phyloP scores from a whole-genome alignment of 495 filamentous ascomycete species.

The Pyrenula massariospora region DNA sequence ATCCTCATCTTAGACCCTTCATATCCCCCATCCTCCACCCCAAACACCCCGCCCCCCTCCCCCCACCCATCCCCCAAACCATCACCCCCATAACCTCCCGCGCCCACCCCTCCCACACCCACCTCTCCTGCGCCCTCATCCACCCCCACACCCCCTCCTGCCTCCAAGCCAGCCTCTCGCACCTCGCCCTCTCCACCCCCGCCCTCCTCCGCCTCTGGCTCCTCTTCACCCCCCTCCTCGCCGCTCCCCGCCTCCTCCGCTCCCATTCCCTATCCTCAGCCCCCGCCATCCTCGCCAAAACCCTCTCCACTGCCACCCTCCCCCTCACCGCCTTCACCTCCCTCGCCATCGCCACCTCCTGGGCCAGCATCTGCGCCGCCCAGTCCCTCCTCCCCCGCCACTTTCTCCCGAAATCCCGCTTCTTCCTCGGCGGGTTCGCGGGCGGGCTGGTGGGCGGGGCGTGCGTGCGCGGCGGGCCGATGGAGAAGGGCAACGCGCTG shows the following conservation, averaged over 20 bases:
- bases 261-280: constrained; percentile 56
- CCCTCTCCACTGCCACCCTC: constrained; percentile 37
- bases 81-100: constrained; percentile 70
- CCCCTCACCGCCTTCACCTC: constrained; percentile 64
- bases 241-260: constrained; percentile 50
- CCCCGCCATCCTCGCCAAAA: constrained; percentile 46
- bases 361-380: constrained; percentile 82
- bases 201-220: constrained; percentile 64
- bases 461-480: not conserved
- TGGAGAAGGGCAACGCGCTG: constrained; percentile 37
- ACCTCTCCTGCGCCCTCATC: constrained; percentile 80
- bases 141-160: constrained; percentile 84
- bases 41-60: constrained; percentile 46
- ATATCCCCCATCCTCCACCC: constrained; percentile 84
- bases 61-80: constrained; percentile 42
- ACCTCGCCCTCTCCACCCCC: constrained; percentile 72
- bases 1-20: constrained; percentile 39
- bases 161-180: constrained; percentile 69
- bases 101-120: constrained; percentile 73
- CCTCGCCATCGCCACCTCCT: constrained; percentile 64
- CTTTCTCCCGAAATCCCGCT: constrained; percentile 67
- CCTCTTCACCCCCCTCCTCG: constrained; percentile 54
- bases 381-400: constrained; percentile 62
- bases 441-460: constrained; percentile 43
- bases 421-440: constrained; percentile 77